phyloP scores from a whole-genome alignment of 345 rosid genomes.

The Heritiera littoralis region DNA sequence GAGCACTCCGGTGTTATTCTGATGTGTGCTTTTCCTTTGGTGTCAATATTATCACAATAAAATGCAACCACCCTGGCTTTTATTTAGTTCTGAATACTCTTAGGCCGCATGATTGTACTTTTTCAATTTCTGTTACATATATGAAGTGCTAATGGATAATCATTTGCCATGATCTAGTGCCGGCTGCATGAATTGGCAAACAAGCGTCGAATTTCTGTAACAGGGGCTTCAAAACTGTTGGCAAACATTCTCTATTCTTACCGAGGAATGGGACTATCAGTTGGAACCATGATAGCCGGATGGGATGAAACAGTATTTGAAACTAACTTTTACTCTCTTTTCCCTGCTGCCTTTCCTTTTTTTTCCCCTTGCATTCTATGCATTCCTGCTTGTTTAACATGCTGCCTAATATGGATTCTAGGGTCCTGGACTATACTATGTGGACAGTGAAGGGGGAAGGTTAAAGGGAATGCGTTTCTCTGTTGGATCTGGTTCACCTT shows the following conservation, averaged over 20 bases:
- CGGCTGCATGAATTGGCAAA: constrained; percentile 97
- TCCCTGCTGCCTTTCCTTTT: not conserved
- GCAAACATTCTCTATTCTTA: constrained; percentile 96
- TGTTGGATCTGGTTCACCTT: constrained; percentile 99
- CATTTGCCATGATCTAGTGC: constrained; percentile 52
- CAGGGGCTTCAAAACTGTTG: constrained; percentile 95
- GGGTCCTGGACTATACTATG: constrained; percentile 99
- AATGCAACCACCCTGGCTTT: not conserved
- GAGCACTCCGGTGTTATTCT: not conserved
- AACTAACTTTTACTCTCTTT: constrained; percentile 16
- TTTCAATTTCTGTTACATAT: not conserved
- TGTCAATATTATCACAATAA: not conserved
- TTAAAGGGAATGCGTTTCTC: constrained; percentile 92
- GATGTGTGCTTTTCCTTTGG: not conserved
- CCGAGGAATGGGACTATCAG: constrained; percentile 98
- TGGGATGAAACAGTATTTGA: constrained; percentile 92
- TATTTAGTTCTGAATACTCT: not conserved
- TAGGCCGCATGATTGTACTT: not conserved
- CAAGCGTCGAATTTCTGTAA: constrained; percentile 96
- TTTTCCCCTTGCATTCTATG: not conserved
- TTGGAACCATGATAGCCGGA: constrained; percentile 99
- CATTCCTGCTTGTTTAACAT: not conserved
- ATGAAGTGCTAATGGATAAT: constrained; percentile 26
- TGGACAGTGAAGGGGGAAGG: constrained; percentile 99
- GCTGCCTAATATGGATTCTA: constrained; percentile 27